Evolutionary conservation across 257 asterid species (phyloP).

Genomic region (Nicotiana paniculata): DNA sequence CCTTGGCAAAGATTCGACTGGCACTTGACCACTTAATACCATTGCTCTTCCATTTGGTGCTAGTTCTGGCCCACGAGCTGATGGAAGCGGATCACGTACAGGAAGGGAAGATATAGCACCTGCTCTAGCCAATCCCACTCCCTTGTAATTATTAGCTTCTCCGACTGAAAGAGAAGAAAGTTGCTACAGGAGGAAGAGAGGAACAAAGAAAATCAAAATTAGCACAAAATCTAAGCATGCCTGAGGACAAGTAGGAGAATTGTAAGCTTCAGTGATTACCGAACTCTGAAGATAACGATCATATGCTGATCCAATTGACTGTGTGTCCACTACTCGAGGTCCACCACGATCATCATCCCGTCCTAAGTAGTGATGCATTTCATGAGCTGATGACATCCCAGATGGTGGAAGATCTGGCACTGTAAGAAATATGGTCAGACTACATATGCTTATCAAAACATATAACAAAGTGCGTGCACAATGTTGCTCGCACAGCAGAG

Average conservation of each 20-base stretch:
- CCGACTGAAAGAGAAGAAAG: conserved; percentile 28
- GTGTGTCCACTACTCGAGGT: conserved; percentile 31
- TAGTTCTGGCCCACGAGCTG: conserved; percentile 28
- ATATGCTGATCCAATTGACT: conserved; percentile 45
- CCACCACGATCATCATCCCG: conserved; percentile 31
- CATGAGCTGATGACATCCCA: conserved; percentile 24
- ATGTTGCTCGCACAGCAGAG: neutral
- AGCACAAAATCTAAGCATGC: conserved; percentile 8
- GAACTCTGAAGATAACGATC: conserved; percentile 47
- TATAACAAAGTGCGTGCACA: neutral
- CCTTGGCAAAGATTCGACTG: conserved; percentile 28
- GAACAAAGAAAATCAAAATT: neutral
- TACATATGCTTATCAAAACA: neutral
- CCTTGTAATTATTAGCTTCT: conserved; percentile 26
- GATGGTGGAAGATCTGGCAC: conserved; percentile 23
- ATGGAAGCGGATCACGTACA: conserved; percentile 22
- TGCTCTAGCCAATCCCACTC: conserved; percentile 26
- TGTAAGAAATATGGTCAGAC: conserved; percentile 6
- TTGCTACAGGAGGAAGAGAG: conserved; percentile 26
- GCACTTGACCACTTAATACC: conserved; percentile 26
- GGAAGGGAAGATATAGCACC: conserved; percentile 23
- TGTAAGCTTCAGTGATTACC: conserved; percentile 25
- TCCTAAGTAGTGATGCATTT: conserved; percentile 22
- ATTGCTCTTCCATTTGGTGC: conserved; percentile 31
- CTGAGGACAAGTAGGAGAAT: neutral